Evolutionary conservation across 2,329 filamentous ascomycete species (phyloP).

Genomic region (Cryphonectria japonica): DNA sequence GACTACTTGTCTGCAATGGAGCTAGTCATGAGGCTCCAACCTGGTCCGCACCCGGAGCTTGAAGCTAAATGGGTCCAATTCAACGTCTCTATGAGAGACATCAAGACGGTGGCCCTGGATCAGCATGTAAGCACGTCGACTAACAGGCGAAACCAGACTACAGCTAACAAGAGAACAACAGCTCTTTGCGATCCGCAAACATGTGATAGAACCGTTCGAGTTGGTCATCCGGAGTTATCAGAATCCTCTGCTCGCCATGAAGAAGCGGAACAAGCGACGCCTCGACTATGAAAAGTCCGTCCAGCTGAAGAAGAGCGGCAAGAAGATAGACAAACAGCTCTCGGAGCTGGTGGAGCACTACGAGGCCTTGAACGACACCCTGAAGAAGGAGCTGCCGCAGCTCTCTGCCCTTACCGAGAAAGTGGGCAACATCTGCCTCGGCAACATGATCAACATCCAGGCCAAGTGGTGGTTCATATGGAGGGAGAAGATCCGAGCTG

Average conservation of each 20-base stretch:
- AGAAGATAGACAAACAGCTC: conserved; percentile 86
- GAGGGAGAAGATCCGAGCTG: conserved; percentile 78
- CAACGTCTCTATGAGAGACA: conserved; percentile 82
- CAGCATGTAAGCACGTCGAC: conserved; percentile 69
- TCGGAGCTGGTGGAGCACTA: conserved; percentile 86
- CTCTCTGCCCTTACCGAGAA: conserved; percentile 81
- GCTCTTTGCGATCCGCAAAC: conserved; percentile 71
- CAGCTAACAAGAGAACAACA: conserved; percentile 43
- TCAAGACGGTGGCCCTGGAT: conserved; percentile 80
- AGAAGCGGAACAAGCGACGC: conserved; percentile 91
- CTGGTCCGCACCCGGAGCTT: conserved; percentile 77
- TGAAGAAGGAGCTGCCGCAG: conserved; percentile 89
- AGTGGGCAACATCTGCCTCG: conserved; percentile 80
- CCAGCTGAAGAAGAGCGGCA: conserved; percentile 76
- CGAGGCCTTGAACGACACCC: conserved; percentile 84
- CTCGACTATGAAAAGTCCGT: conserved; percentile 85
- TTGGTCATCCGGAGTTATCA: conserved; percentile 60
- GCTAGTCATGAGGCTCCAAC: conserved; percentile 73
- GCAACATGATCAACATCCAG: conserved; percentile 84
- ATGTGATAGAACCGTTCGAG: conserved; percentile 72
- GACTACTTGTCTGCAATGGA: conserved; percentile 83
- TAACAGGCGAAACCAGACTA: background rate
- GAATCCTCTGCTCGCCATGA: conserved; percentile 85
- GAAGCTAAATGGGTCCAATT: conserved; percentile 95
- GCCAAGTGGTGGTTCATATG: conserved; percentile 81